These are phyloP conservation scores for Diplodia scrobiculata DNA, from an alignment of 2,329 filamentous ascomycete species.

Conservation along the genomic window DNA sequence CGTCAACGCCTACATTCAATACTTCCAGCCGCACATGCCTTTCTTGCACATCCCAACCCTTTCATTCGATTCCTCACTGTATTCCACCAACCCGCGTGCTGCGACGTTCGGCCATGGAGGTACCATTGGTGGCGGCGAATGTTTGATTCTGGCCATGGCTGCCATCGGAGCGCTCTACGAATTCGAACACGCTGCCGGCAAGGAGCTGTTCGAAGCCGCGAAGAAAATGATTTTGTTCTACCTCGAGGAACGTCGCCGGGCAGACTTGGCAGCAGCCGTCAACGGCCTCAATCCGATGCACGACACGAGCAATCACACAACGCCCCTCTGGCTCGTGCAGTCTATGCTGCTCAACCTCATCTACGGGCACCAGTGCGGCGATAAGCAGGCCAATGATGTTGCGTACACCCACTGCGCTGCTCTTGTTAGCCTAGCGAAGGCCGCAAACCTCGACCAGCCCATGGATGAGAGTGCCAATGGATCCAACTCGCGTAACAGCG, in stretches of 20 bases:
- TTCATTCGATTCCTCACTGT: slow-evolving; percentile 79
- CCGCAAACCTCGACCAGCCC: slow-evolving; percentile 70
- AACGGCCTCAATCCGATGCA: slow-evolving; percentile 54
- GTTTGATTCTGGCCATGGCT: slow-evolving; percentile 83
- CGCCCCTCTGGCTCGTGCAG: slow-evolving; percentile 92
- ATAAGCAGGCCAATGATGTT: slow-evolving; percentile 87
- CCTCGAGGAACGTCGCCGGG: slow-evolving; percentile 85
- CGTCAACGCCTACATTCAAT: slow-evolving; percentile 84
- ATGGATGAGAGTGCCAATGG: slow-evolving; percentile 28
- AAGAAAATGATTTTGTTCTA: slow-evolving; percentile 96
- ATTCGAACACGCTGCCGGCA: slow-evolving; percentile 74
- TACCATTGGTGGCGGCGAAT: slow-evolving; percentile 76
- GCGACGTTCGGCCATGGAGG: slow-evolving; percentile 59
- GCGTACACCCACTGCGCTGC: slow-evolving; percentile 90
- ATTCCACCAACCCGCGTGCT: slow-evolving; percentile 62
- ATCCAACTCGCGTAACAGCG: slow-evolving; percentile 34
- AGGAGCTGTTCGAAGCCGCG: slow-evolving; percentile 84
- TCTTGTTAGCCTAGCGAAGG: slow-evolving; percentile 84
- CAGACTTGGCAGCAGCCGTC: slow-evolving; percentile 68
- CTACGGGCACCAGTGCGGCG: slow-evolving; percentile 91
- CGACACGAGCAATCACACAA: slow-evolving; percentile 68
- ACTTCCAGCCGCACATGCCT: slow-evolving; percentile 92
- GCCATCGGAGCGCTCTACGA: slow-evolving; percentile 88
- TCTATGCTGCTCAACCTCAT: slow-evolving; percentile 96
- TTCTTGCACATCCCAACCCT: slow-evolving; percentile 90